These are phyloP conservation scores for Phytopythium mirpurense DNA, from an alignment of 352 stramenopile genomes.

Conservation along the genomic window DNA sequence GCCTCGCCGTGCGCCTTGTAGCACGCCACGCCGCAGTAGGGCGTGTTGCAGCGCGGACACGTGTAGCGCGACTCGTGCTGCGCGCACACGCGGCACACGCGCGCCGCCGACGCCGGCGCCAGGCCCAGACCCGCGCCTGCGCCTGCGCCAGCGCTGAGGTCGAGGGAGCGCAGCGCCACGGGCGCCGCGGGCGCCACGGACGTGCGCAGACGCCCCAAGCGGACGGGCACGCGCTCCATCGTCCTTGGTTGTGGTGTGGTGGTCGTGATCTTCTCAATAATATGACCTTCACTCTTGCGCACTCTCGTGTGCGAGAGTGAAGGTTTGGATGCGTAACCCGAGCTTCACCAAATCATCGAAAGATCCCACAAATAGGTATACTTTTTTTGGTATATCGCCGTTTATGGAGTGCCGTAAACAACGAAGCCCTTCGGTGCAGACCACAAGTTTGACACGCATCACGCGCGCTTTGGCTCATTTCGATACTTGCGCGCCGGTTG, in stretches of 20 bases:
- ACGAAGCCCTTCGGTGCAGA: no score
- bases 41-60: slow-evolving; percentile 74
- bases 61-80: slow-evolving; percentile 62
- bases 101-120: slow-evolving; percentile 25
- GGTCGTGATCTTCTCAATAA: no score
- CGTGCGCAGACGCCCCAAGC: slow-evolving; percentile 46
- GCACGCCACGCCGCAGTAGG: slow-evolving; percentile 78
- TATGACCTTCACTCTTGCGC: no score
- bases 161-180: slow-evolving; percentile 1
- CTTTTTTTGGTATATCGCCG: no score
- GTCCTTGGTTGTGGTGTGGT: background rate
- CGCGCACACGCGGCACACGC: slow-evolving; percentile 68
- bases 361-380: no score
- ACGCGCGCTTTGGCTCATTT: no score
- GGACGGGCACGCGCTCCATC: slow-evolving; percentile 63
- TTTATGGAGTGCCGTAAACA: no score
- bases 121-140: background rate
- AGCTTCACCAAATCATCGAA: no score
- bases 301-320: no score
- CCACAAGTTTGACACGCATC: no score
- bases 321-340: no score
- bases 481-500: no score
- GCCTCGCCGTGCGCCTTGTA: slow-evolving; percentile 61
- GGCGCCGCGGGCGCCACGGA: slow-evolving; percentile 24
- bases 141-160: slow-evolving; percentile 3